Conservation (phyloP, 371 early-diverging fungal genomes). For the Mortierella sp. region DNA sequence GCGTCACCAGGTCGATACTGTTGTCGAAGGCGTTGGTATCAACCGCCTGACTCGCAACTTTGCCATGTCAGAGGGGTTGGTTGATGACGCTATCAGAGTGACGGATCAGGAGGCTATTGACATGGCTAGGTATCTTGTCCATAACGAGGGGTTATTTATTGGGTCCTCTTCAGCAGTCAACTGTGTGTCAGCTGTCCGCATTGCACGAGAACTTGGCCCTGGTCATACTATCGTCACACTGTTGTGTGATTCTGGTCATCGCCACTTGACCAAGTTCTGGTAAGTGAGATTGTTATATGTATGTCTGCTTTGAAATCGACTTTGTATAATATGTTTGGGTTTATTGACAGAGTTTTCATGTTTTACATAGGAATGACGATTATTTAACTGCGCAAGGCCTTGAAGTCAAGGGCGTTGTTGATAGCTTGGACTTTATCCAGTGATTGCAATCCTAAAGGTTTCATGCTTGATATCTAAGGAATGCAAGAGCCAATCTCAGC, state of each 20-base stretch:
- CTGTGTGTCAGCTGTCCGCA: slow-evolving; percentile 87
- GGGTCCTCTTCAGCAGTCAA: slow-evolving; percentile 95
- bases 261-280: slow-evolving; percentile 92
- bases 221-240: slow-evolving; percentile 89
- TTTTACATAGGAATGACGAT: slow-evolving; percentile 48
- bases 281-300: slow-evolving; percentile 20
- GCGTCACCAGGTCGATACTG: slow-evolving; percentile 96
- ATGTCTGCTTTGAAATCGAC: background rate
- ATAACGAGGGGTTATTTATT: slow-evolving; percentile 91
- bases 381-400: slow-evolving; percentile 46
- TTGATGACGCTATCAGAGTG: slow-evolving; percentile 91
- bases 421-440: slow-evolving; percentile 43
- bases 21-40: slow-evolving; percentile 97
- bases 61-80: slow-evolving; percentile 65
- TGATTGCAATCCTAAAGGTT: slow-evolving; percentile 4
- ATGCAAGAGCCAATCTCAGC: background rate
- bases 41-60: slow-evolving; percentile 95
- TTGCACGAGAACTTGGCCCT: slow-evolving; percentile 78
- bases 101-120: slow-evolving; percentile 91
- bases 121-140: slow-evolving; percentile 90
- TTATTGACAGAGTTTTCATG: background rate
- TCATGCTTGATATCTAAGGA: background rate
- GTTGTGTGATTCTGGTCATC: slow-evolving; percentile 86
- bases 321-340: background rate
- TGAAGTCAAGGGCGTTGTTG: slow-evolving; percentile 45